phyloP scores from a whole-genome alignment of 2,329 filamentous ascomycete species.

The Calonectria crousiana region DNA sequence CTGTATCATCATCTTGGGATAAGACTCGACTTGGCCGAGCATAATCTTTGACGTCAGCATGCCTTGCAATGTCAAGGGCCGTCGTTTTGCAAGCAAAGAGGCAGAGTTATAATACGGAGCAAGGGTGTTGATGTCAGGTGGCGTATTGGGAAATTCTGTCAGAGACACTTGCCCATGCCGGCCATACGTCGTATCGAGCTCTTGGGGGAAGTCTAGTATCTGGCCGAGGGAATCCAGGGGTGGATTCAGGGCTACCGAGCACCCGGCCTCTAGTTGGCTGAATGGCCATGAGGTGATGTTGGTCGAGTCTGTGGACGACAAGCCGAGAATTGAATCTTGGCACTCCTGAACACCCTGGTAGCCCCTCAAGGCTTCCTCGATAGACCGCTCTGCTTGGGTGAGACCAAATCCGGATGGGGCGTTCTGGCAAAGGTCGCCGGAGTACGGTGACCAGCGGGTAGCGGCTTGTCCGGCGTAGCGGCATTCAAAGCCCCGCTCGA shows the following conservation, averaged over 20 bases:
- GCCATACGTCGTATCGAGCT: not conserved
- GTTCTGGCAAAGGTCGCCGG: not conserved
- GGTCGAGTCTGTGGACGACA: not conserved
- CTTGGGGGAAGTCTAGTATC: not conserved
- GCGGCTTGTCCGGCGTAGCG: conserved; percentile 11
- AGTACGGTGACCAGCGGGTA: not conserved
- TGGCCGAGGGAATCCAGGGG: not conserved
- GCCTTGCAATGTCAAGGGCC: conserved; percentile 9
- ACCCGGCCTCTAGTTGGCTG: not conserved
- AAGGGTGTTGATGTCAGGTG: not conserved
- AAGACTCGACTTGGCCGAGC: conserved; percentile 33
- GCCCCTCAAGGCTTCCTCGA: not conserved
- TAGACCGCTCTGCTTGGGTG: not conserved
- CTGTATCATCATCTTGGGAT: conserved; percentile 34
- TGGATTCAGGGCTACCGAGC: not conserved
- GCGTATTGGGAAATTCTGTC: not conserved
- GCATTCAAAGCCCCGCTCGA: conserved; percentile 11
- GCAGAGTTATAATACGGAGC: not conserved
- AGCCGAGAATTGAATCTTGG: not conserved
- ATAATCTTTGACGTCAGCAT: conserved; percentile 28
- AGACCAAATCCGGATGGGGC: not conserved
- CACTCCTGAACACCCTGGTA: not conserved
- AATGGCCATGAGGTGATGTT: not conserved
- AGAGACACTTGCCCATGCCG: not conserved
- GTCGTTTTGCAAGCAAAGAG: conserved; percentile 19